These are phyloP conservation scores for Fennellomyces sp. DNA, from an alignment of 371 early-diverging fungal species.

Conservation along the genomic window DNA sequence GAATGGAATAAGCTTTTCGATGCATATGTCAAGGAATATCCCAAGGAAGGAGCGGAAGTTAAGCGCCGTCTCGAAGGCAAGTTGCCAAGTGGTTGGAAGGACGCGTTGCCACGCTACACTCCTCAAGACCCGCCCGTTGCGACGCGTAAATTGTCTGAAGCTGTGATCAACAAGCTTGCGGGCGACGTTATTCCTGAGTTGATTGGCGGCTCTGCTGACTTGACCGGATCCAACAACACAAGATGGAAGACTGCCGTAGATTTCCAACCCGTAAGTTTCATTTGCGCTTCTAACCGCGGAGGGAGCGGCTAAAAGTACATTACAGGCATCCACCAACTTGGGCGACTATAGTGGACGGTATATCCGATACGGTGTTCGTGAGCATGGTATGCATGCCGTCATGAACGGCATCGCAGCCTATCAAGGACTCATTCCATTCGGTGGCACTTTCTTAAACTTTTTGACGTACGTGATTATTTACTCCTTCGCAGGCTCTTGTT, in stretches of 20 bases:
- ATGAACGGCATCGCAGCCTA: conserved; percentile 96
- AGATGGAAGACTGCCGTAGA: conserved; percentile 94
- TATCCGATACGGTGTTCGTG: conserved; percentile 98
- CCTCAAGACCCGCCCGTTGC: conserved; percentile 84
- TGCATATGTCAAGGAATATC: conserved; percentile 66
- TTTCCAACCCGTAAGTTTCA: conserved; percentile 76
- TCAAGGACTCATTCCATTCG: conserved; percentile 90
- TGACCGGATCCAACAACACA: conserved; percentile 97
- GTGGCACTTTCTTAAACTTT: conserved; percentile 98
- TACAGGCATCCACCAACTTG: conserved; percentile 57
- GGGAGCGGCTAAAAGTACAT: not conserved
- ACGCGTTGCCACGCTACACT: conserved; percentile 77
- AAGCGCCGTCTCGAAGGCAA: conserved; percentile 75
- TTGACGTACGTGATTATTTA: conserved; percentile 63
- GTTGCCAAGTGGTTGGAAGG: conserved; percentile 78
- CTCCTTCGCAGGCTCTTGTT: not conserved
- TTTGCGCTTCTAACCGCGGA: not conserved
- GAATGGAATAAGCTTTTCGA: conserved; percentile 80
- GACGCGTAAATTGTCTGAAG: conserved; percentile 90
- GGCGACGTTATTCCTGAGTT: conserved; percentile 78
- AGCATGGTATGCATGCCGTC: conserved; percentile 98
- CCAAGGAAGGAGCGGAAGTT: conserved; percentile 74
- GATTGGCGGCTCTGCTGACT: conserved; percentile 98
- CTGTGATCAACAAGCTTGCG: conserved; percentile 77
- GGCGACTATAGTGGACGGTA: conserved; percentile 91